A percentile compares a stretch with the other conserved stretches of the same genome.
phyloP scores from a whole-genome alignment of 176 grass and related monocot species.

The Oryza nivara region DNA sequence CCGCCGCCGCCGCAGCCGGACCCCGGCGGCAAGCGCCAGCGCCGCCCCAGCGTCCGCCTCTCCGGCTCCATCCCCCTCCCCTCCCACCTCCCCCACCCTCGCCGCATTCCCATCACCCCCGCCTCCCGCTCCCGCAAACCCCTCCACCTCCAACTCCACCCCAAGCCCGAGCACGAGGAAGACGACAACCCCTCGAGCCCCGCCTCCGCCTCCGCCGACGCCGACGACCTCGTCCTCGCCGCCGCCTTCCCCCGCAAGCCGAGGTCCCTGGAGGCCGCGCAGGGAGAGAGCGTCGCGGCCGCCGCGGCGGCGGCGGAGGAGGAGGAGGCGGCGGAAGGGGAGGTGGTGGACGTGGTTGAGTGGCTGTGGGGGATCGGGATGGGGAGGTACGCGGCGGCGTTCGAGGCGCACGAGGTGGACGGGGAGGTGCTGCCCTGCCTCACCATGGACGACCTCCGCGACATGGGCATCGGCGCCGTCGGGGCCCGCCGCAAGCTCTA shows the following conservation, averaged over 20 bases:
- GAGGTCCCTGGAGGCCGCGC: background rate
- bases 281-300: background rate
- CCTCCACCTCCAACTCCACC: background rate
- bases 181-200: background rate
- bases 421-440: constrained; percentile 61
- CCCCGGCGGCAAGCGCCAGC: constrained; percentile 50
- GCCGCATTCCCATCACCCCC: constrained; percentile 38
- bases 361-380: constrained; percentile 64
- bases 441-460: constrained; percentile 70
- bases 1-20: background rate
- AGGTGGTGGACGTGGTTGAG: constrained; percentile 43
- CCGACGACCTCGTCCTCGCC: constrained; percentile 32
- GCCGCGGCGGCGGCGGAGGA: background rate
- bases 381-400: constrained; percentile 50
- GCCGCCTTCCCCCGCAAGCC: constrained; percentile 40
- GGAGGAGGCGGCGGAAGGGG: constrained; percentile 36
- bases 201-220: background rate
- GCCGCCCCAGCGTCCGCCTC: constrained; percentile 66
- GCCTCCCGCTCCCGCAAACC: constrained; percentile 36
- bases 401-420: constrained; percentile 73
- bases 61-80: constrained; percentile 44
- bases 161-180: background rate
- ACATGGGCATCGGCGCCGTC: constrained; percentile 71
- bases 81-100: constrained; percentile 48
- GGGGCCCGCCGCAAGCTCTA: constrained; percentile 69